Evolutionary conservation across 148 eudicot species (phyloP), one percentile per base, ranked within the genome.

Genomic region (Vaccinium darrowii): DNA sequence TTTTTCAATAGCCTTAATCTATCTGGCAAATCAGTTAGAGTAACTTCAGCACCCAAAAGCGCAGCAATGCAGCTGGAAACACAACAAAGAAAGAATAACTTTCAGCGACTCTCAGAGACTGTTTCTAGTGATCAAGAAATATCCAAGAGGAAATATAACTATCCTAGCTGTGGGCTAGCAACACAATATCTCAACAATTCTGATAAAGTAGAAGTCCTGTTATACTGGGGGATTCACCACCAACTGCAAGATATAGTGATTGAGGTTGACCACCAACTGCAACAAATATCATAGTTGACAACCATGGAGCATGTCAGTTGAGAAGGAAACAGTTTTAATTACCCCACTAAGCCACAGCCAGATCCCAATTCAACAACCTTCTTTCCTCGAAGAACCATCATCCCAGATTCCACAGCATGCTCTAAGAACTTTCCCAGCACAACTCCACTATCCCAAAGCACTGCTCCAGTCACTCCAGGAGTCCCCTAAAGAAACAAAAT

Each of bases 331-430:
- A 57, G 77, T 7, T 14, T 69, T 71, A 77, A 83, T 82, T 93
- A 96, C 98, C 98, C 99, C 30, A 91, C 98, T 87, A 96, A 88
- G 86, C 99, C 98, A 84, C 98, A 94, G 85, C 99, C 99, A 74
- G 98, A 91, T 71, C 99, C 99, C 89, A 96, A 86, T 89, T 96
- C 99, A 79, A 94, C 89, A 85, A 90, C 95, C 60, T 93, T 96
- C 91, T 93, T 96, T n/a, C 93, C 94, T 74, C 90, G 97, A 87
- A 96, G 88, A 86, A 75, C 65, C 73, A 94, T 85, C 50, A 43
- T 50, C 69, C 89, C 88, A 53, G 94, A 85, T 88, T 94, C 98
- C 86, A 90, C 93, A 62, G 99, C 93, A 90, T 96, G 95, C 87
- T 96, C 99, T 84, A 96, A 84, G 92, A 96, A 94, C 89, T 94